Evolutionary conservation across 257 asterid genomes (phyloP), one percentile per base, ranked within the genome.

Genomic region (Plectranthus barbatus): DNA sequence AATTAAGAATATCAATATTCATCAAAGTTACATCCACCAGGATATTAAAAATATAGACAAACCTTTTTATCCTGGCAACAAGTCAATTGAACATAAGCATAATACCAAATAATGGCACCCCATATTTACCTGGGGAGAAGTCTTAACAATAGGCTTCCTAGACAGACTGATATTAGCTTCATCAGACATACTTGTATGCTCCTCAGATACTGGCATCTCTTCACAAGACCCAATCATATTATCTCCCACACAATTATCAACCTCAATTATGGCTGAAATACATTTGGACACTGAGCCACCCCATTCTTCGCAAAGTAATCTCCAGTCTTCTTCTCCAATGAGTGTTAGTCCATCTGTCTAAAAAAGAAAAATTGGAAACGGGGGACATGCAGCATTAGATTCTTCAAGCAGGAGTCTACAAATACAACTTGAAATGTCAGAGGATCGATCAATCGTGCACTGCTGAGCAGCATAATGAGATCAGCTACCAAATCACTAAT

Each of bases 261-360:
- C 45, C 49, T 80, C 93, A 59, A 92, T 68, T 69, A 64, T 79
- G 73, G 90, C 96, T 29, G 78, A 75, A 72, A 92, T 67, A 42
- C 96, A 88, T 59, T 75, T 82, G 47, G 76, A 74, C 63, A 74
- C 82, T 0, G 72, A 65, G 65, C 97, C 90, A 81, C 88, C 93
- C 97, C 97, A 92, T 50, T 83, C 93, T 81, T 85, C 90, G 70
- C 99, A 85, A 59, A 92, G 84, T 46, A 75, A 76, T 63, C 79
- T 87, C 99, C 99, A 92, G 61, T 92, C 99, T 68, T 86, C 80
- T 82, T 82, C 95, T 39, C 79, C 31, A 64, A 92, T 69, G 47
- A 92, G 55, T 45, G 94, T 79, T 41, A 92, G 74, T 67, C 71
- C 84, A 54, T 84, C 97, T 70, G 90, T 70, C 99, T 92, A 74